A percentile compares a stretch with the other conserved stretches of the same genome.
Conservation (phyloP, 1,284 basidiomycete genomes). For the Boletus austroedulis region DNA sequence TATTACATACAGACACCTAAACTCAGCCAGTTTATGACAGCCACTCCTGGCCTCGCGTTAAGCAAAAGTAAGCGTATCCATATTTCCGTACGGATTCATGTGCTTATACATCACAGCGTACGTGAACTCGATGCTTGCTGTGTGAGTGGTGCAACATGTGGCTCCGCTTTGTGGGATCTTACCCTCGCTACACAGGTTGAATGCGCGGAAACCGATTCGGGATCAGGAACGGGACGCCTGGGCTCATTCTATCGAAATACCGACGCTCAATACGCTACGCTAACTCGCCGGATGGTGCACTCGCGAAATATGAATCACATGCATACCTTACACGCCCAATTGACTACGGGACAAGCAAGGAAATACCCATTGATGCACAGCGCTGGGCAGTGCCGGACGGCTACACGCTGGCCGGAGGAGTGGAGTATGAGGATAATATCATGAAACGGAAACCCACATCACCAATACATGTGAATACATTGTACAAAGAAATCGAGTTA, state of each 20-base stretch:
- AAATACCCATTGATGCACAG: not conserved
- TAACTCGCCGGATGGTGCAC: no score
- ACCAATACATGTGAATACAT: no score
- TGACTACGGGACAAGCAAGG: not conserved
- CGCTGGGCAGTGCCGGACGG: no score
- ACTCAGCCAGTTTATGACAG: not conserved
- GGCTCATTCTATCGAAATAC: slow-evolving; percentile 2
- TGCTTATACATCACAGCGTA: slow-evolving; percentile 13
- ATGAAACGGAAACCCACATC: no score
- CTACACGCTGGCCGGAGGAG: no score
- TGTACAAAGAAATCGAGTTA: no score
- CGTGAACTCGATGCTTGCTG: slow-evolving; percentile 19
- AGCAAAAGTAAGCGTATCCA: slow-evolving; percentile 13
- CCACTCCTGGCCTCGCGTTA: slow-evolving; percentile 12
- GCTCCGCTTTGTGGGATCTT: not conserved
- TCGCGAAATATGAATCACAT: no score
- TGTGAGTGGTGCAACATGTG: slow-evolving; percentile 12
- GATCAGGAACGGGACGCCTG: slow-evolving; percentile 8
- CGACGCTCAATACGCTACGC: slow-evolving; percentile 6
- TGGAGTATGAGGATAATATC: no score
- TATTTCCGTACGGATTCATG: not conserved
- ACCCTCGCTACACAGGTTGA: slow-evolving; percentile 6
- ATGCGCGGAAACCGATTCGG: slow-evolving; percentile 19
- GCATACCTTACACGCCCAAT: not conserved
- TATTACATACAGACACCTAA: not conserved